Evolutionary conservation across 352 stramenopile genomes (phyloP).

Genomic region (Peronospora destructor): DNA sequence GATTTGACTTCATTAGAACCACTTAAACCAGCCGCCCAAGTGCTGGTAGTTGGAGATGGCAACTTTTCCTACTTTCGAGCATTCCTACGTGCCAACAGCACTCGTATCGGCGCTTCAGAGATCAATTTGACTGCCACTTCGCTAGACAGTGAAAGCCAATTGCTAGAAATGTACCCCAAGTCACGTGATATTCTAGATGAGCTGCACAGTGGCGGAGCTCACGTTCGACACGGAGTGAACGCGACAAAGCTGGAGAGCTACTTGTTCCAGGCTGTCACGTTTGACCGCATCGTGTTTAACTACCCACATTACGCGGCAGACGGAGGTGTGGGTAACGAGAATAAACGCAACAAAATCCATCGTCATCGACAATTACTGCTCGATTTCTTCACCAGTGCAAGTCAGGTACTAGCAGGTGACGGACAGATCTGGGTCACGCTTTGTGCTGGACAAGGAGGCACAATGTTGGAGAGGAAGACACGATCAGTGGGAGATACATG

Average conservation of each 20-base stretch:
- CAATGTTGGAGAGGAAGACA: conserved; percentile 51
- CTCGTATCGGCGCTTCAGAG: conserved; percentile 9
- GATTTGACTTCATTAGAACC: conserved; percentile 57
- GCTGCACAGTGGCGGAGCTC: conserved; percentile 38
- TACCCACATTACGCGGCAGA: conserved; percentile 80
- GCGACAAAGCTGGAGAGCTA: conserved; percentile 56
- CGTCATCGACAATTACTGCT: conserved; percentile 66
- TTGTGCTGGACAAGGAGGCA: conserved; percentile 73
- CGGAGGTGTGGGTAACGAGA: conserved; percentile 41
- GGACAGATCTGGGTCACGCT: conserved; percentile 81
- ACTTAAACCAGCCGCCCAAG: conserved; percentile 15
- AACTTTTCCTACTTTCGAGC: conserved; percentile 83
- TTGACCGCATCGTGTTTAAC: conserved; percentile 83
- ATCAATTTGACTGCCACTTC: conserved; percentile 50
- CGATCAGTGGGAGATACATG: conserved; percentile 66
- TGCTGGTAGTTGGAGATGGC: conserved; percentile 77
- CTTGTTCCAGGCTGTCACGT: conserved; percentile 14
- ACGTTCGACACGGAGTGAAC: conserved; percentile 65
- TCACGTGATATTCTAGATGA: conserved; percentile 45
- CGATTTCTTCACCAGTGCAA: conserved; percentile 71
- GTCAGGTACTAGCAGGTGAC: conserved; percentile 36
- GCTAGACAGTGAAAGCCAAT: conserved; percentile 55
- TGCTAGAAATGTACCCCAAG: conserved; percentile 71
- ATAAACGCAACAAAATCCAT: conserved; percentile 79
- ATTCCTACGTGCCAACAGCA: conserved; percentile 48